Conservation (phyloP, 352 stramenopile species). For the Phytophthora pseudosyringae region DNA sequence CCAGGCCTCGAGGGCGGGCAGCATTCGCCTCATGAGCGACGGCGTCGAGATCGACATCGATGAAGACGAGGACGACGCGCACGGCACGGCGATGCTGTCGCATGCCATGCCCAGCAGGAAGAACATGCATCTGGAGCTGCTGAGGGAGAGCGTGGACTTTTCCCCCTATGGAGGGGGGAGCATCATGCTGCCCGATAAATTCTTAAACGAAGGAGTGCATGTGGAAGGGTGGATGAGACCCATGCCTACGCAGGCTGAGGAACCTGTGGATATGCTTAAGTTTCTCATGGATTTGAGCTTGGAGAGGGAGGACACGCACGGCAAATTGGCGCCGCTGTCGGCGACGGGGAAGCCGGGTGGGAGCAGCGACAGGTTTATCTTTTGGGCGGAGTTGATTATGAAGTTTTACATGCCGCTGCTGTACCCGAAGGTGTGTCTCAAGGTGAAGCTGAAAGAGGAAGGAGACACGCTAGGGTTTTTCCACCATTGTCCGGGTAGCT, state of each 20-base stretch:
- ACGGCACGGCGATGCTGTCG: conserved; percentile 47
- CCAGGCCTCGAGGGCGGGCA: conserved; percentile 39
- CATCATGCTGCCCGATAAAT: conserved; percentile 81
- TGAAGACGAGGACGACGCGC: conserved; percentile 42
- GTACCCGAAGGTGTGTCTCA: conserved; percentile 88
- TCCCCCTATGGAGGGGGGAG: conserved; percentile 84
- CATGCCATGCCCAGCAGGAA: conserved; percentile 49
- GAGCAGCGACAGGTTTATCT: conserved; percentile 78
- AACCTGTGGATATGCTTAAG: conserved; percentile 90
- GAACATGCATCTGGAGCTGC: conserved; percentile 75
- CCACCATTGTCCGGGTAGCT: conserved; percentile 87
- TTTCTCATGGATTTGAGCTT: conserved; percentile 91
- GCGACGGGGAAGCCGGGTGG: conserved; percentile 20
- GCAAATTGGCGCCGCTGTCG: conserved; percentile 42
- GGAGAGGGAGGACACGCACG: conserved; percentile 61
- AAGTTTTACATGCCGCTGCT: conserved; percentile 90
- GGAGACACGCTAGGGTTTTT: conserved; percentile 84
- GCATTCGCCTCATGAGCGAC: conserved; percentile 51
- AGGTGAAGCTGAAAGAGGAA: conserved; percentile 88
- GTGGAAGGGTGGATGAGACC: conserved; percentile 88
- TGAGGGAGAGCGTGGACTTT: conserved; percentile 87
- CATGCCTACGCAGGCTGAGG: conserved; percentile 80
- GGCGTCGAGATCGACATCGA: conserved; percentile 54
- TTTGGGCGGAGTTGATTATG: conserved; percentile 90
- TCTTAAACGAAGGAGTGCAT: conserved; percentile 84